These are phyloP conservation scores for Alternaria alternata DNA, from an alignment of 2,329 filamentous ascomycete genomes.

Conservation along the genomic window DNA sequence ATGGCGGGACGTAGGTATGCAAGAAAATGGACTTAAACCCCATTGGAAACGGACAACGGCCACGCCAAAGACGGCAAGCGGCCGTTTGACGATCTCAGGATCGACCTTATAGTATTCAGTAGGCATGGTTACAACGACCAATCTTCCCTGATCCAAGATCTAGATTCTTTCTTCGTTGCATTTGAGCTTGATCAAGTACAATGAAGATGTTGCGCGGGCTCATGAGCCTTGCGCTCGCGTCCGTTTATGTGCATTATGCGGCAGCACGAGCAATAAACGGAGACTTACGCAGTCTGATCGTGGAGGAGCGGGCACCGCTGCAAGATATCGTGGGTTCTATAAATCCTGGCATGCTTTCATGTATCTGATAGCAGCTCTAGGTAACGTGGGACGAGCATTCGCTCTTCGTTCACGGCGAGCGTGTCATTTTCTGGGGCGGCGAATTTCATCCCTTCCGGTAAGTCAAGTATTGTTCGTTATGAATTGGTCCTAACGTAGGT, in stretches of 20 bases:
- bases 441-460: constrained; percentile 74
- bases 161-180: neutral
- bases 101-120: neutral
- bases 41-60: neutral
- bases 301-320: constrained; percentile 39
- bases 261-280: neutral
- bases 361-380: constrained; percentile 17
- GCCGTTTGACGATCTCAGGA: neutral
- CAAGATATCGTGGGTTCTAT: constrained; percentile 60
- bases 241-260: neutral
- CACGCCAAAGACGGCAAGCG: neutral
- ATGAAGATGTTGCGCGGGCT: neutral
- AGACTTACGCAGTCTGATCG: neutral
- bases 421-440: constrained; percentile 73
- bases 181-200: neutral
- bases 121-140: neutral
- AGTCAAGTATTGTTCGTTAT: neutral
- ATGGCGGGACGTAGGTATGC: neutral
- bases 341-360: neutral
- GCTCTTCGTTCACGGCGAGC: constrained; percentile 71
- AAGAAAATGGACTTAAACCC: neutral
- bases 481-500: neutral
- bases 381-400: constrained; percentile 77
- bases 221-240: neutral
- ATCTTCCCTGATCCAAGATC: neutral